Conservation (phyloP, 176 grass and related monocot species). For the Oryza glaberrima region DNA sequence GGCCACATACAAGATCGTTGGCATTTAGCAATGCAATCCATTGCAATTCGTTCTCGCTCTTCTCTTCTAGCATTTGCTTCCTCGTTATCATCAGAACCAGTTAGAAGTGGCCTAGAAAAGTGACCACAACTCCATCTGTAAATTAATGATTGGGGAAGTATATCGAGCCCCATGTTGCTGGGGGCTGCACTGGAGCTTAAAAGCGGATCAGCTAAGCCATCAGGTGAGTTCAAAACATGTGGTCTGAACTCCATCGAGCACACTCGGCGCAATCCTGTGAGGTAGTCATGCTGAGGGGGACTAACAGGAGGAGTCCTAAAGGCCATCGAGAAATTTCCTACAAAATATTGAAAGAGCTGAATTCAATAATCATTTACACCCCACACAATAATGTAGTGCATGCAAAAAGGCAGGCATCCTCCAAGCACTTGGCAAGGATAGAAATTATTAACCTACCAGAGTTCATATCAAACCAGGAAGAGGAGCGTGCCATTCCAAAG, state of each 20-base stretch:
- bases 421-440: conserved; percentile 34
- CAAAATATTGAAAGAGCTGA: conserved; percentile 32
- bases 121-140: conserved; percentile 99
- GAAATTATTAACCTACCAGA: conserved; percentile 56
- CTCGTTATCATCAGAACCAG: conserved; percentile 78
- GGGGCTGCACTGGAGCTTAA: conserved; percentile 54
- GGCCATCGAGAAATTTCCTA: conserved; percentile 74
- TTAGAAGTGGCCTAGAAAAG: conserved; percentile 94
- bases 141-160: conserved; percentile 76
- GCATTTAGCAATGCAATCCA: conserved; percentile 84
- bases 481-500: conserved; percentile 86
- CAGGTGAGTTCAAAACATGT: conserved; percentile 74
- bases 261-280: conserved; percentile 82
- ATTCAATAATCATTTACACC: background rate
- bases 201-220: conserved; percentile 83
- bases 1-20: conserved; percentile 85
- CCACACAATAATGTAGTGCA: background rate
- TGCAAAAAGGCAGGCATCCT: conserved; percentile 9
- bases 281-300: conserved; percentile 85
- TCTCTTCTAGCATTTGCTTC: conserved; percentile 80
- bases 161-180: conserved; percentile 57
- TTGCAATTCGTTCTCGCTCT: conserved; percentile 68
- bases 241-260: conserved; percentile 94
- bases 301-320: conserved; percentile 98
- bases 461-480: conserved; percentile 98